Conservation (phyloP, 768 basidiomycete genomes). For the Rhodotorula graminis region DNA sequence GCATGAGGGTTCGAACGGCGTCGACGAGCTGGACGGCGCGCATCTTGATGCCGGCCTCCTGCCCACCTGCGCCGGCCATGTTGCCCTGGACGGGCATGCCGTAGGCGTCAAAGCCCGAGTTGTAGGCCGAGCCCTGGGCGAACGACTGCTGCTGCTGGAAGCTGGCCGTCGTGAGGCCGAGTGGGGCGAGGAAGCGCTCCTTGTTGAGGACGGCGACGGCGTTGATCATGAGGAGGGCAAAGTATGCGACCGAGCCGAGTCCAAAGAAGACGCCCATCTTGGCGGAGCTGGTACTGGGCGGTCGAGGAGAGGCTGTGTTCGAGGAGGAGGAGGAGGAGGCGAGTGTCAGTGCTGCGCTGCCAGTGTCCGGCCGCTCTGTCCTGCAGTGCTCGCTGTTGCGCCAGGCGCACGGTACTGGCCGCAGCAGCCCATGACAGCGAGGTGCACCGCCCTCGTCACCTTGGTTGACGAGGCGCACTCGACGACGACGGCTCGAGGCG, state of each 20-base stretch:
- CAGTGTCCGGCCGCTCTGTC: no score
- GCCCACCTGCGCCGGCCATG: background rate
- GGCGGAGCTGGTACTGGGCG: no score
- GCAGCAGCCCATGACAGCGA: no score
- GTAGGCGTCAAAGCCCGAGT: slow-evolving; percentile 20
- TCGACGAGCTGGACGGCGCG: slow-evolving; percentile 86
- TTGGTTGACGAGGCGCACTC: no score
- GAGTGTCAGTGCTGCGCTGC: background rate
- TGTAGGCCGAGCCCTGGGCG: background rate
- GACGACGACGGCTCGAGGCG: no score
- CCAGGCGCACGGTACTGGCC: no score
- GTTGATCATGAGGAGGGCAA: slow-evolving; percentile 80
- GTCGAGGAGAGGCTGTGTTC: background rate
- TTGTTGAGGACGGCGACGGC: slow-evolving; percentile 92
- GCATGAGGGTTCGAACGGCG: slow-evolving; percentile 92
- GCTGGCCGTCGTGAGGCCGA: slow-evolving; percentile 21
- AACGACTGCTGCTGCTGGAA: slow-evolving; percentile 9
- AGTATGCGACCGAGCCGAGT: slow-evolving; percentile 63
- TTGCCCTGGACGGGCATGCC: slow-evolving; percentile 12
- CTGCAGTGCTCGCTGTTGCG: no score
- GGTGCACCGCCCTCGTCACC: no score
- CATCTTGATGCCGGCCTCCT: slow-evolving; percentile 62
- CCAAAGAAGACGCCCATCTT: slow-evolving; percentile 42
- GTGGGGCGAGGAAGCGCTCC: slow-evolving; percentile 78
- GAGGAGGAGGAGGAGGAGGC: background rate